Evolutionary conservation across 2,329 filamentous ascomycete species (phyloP).

Genomic region (Simplicillium sp.): DNA sequence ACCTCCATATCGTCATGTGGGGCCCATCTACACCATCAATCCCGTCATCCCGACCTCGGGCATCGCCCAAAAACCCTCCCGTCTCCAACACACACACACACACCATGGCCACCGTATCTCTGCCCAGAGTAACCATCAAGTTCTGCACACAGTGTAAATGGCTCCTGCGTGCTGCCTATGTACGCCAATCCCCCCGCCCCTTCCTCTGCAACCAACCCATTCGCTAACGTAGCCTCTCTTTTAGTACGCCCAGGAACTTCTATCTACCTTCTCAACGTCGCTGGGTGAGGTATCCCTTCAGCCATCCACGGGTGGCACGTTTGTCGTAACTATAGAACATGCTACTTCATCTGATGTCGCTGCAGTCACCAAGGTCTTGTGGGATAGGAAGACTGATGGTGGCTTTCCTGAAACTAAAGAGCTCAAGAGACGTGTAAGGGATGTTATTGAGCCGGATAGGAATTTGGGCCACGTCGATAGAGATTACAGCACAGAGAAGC

Average conservation of each 20-base stretch:
- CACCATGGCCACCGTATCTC: slow-evolving; percentile 6
- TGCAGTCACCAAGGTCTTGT: slow-evolving; percentile 47
- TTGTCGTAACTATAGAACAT: slow-evolving; percentile 56
- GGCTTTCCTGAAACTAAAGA: slow-evolving; percentile 94
- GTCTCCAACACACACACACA: no score
- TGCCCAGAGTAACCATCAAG: slow-evolving; percentile 72
- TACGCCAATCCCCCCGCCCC: slow-evolving; percentile 30
- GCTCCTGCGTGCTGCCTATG: slow-evolving; percentile 81
- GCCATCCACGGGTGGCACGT: slow-evolving; percentile 76
- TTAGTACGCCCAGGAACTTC: slow-evolving; percentile 87
- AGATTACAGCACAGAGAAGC: slow-evolving; percentile 18
- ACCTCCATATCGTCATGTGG: no score
- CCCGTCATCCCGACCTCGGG: no score
- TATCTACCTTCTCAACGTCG: slow-evolving; percentile 79
- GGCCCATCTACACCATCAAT: no score
- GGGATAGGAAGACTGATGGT: slow-evolving; percentile 80
- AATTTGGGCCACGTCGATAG: slow-evolving; percentile 77
- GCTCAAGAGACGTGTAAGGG: slow-evolving; percentile 73
- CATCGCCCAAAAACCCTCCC: no score
- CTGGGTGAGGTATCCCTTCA: slow-evolving; percentile 84
- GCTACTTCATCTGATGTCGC: slow-evolving; percentile 9
- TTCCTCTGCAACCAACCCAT: background rate
- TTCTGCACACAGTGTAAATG: slow-evolving; percentile 94
- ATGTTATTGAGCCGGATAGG: slow-evolving; percentile 68
- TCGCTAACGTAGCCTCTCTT: background rate